Conservation (phyloP, 1,284 basidiomycete species). For the Ganoderma boninense region DNA sequence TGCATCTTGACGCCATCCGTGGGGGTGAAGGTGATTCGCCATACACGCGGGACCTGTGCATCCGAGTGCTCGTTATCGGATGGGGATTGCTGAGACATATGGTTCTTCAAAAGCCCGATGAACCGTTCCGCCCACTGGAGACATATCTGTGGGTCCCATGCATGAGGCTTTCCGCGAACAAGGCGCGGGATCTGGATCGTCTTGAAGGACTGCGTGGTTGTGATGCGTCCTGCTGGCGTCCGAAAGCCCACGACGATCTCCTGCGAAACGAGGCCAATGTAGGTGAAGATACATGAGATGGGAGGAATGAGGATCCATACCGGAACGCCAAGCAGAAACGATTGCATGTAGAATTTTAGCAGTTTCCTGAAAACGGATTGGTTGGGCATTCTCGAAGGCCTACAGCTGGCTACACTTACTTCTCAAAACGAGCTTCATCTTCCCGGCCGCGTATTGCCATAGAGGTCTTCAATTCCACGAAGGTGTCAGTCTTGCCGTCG, state of each 20-base stretch:
- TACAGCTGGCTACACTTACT: conserved; percentile 53
- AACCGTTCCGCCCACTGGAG: conserved; percentile 79
- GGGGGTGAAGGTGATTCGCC: conserved; percentile 74
- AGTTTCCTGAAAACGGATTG: conserved; percentile 65
- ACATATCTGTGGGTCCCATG: conserved; percentile 83
- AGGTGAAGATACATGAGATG: background rate
- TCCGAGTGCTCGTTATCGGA: conserved; percentile 11
- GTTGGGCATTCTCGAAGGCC: background rate
- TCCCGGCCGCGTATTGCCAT: conserved; percentile 73
- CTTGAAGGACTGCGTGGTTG: conserved; percentile 71
- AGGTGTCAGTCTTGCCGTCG: conserved; percentile 65
- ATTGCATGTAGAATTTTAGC: conserved; percentile 96
- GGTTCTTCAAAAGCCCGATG: conserved; percentile 55
- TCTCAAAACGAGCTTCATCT: conserved; percentile 85
- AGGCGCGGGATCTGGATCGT: conserved; percentile 77
- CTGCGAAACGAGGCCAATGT: conserved; percentile 46
- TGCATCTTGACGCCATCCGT: conserved; percentile 56
- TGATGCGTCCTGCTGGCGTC: conserved; percentile 75
- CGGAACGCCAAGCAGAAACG: conserved; percentile 90
- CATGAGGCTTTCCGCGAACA: conserved; percentile 75
- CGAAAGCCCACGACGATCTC: conserved; percentile 94
- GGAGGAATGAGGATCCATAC: conserved; percentile 53
- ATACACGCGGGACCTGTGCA: conserved; percentile 50
- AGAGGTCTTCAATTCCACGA: conserved; percentile 95
- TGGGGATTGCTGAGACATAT: conserved; percentile 24